phyloP scores from a whole-genome alignment of 805 yeast genomes.

The Wickerhamiella musiphila region DNA sequence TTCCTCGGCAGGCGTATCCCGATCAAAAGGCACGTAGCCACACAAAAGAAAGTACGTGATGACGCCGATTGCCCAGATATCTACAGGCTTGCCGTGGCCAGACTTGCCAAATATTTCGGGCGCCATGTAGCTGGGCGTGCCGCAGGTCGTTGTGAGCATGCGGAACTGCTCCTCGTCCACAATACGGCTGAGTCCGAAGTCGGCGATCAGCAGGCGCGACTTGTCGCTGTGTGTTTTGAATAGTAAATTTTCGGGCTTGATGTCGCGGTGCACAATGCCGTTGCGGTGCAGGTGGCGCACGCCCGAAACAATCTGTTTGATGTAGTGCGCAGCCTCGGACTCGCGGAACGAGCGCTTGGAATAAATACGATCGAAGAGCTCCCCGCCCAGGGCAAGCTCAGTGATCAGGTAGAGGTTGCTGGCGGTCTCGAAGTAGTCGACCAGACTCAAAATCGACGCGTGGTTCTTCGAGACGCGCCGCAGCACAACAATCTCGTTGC shows the following conservation, averaged over 20 bases:
- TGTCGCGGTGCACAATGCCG: conserved; percentile 50
- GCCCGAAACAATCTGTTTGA: conserved; percentile 35
- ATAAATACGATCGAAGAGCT: conserved; percentile 43
- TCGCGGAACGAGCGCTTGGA: conserved; percentile 30
- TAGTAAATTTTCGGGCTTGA: conserved; percentile 55
- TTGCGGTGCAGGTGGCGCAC: conserved; percentile 40
- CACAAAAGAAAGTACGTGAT: conserved; percentile 50
- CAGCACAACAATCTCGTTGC: conserved; percentile 43
- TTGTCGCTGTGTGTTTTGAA: conserved; percentile 27
- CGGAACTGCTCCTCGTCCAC: conserved; percentile 24
- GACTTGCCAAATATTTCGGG: conserved; percentile 42
- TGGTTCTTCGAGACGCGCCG: conserved; percentile 33
- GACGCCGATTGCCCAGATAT: conserved; percentile 66
- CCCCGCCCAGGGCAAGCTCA: conserved; percentile 52
- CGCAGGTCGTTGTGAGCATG: conserved; percentile 34
- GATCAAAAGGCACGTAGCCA: conserved; percentile 65
- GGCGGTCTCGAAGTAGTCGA: conserved; percentile 55
- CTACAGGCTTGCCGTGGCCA: conserved; percentile 45
- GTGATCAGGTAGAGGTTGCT: conserved; percentile 39
- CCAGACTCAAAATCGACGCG: conserved; percentile 39
- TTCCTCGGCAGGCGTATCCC: conserved; percentile 54
- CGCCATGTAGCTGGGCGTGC: conserved; percentile 61
- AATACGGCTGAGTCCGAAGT: conserved; percentile 47
- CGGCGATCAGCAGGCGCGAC: conserved; percentile 33
- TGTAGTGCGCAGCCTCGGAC: conserved; percentile 31